These are phyloP conservation scores for Pyrenophora seminiperda DNA, from an alignment of 2,329 filamentous ascomycete genomes.

Conservation along the genomic window DNA sequence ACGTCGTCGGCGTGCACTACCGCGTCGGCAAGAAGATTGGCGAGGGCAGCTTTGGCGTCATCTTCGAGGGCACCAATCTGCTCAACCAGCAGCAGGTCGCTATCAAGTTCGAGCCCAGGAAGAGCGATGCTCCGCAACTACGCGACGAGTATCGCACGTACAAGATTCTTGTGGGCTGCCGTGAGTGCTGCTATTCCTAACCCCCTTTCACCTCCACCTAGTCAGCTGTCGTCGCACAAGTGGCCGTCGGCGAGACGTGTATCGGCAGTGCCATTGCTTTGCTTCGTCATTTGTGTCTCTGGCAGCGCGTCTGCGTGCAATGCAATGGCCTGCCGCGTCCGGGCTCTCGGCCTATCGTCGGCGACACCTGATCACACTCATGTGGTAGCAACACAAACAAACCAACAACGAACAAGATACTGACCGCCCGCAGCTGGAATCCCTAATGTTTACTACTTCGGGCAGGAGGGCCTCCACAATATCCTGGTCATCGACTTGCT, in stretches of 20 bases:
- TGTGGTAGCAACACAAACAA: too few species aligned
- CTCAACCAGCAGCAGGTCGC: slow-evolving; percentile 99
- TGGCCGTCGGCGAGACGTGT: background rate
- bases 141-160: slow-evolving; percentile 99
- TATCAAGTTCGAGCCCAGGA: slow-evolving; percentile 99
- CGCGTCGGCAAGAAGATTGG: slow-evolving; percentile 99
- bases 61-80: slow-evolving; percentile 97
- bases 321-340: too few species aligned
- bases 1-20: slow-evolving; percentile 98
- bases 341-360: too few species aligned
- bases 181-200: slow-evolving; percentile 65
- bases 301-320: too few species aligned
- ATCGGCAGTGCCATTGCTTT: background rate
- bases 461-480: slow-evolving; percentile 97
- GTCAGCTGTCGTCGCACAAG: slow-evolving; percentile 1
- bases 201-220: slow-evolving; percentile 12
- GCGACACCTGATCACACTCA: too few species aligned
- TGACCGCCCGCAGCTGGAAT: slow-evolving; percentile 74
- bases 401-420: slow-evolving; percentile 3
- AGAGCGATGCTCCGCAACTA: slow-evolving; percentile 96
- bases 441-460: slow-evolving; percentile 99
- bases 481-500: slow-evolving; percentile 97
- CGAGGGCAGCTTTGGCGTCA: slow-evolving; percentile 97
- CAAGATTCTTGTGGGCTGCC: slow-evolving; percentile 98
- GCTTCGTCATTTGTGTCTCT: too few species aligned